Evolutionary conservation across 306 rosid genomes (phyloP), one percentile per base, ranked within the genome.

Genomic region (Aeschynomene evenia): DNA sequence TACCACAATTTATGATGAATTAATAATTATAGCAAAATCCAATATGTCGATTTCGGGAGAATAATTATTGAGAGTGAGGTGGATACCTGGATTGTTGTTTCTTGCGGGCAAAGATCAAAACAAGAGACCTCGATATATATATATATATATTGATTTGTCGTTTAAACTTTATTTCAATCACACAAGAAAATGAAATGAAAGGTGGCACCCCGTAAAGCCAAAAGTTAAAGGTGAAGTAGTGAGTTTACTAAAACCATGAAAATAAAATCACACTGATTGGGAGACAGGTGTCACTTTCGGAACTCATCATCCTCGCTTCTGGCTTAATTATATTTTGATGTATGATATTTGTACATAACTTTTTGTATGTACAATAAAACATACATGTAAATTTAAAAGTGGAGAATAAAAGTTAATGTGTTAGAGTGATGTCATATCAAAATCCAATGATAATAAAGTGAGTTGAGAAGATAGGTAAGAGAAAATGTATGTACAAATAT

Each of bases 181-280:
- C 54, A 64, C n/a, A n/a, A n/a, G n/a, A n/a, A n/a, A n/a, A n/a
- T n/a, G n/a, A n/a, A n/a, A 51, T 51, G 56, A 72, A 53, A 67
- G 66, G 77, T 70, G 71, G 80, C 67, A 56, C 56, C 75, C 12
- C 24, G 42, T 54, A 82, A 81, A 86, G 92, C 89, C 82, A 86
- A 78, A 79, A 74, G 75, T 77, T 83, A 80, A n/a, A 80, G 84
- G 88, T 83, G 48, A 68, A 58, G 79, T 71, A n/a, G n/a, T n/a
- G n/a, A n/a, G 84, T 71, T 76, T 59, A 79, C 70, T 76, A 80
- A 50, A 66, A 49, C 68, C 57, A 24, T 52, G 68, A 79, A 77
- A 79, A 61, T 26, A 11, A 5, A 3, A 48, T 29, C 23, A 7
- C 51, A 37, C 31, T 63, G 57, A 71, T 51, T 54, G 68, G 64